Conservation (phyloP, 2,329 filamentous ascomycete species). For the Neonectria ditissima region DNA sequence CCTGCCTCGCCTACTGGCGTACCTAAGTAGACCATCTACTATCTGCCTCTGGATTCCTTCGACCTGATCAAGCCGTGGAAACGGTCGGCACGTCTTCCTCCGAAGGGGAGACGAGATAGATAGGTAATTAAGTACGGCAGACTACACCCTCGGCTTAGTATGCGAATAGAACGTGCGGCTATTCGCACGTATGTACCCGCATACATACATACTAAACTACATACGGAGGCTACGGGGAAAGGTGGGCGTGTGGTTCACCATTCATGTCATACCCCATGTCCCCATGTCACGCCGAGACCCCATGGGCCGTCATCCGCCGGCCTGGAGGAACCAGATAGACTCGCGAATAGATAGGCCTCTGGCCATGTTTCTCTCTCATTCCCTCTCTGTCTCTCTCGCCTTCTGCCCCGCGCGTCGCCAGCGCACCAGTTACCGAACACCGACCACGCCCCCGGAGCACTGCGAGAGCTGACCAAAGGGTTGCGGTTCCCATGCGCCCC, state of each 20-base stretch:
- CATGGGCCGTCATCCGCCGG: constrained; percentile 7
- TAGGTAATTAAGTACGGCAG: background rate
- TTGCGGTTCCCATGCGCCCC: constrained; percentile 27
- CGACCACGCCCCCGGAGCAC: constrained; percentile 19
- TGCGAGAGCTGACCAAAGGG: constrained; percentile 21
- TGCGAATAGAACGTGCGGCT: background rate
- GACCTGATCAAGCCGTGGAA: constrained; percentile 4
- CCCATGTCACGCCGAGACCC: constrained; percentile 20
- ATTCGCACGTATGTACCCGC: background rate
- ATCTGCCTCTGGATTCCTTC: constrained; percentile 8
- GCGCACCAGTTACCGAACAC: background rate
- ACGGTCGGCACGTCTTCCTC: constrained; percentile 24
- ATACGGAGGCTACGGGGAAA: constrained; percentile 1
- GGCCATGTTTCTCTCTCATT: background rate
- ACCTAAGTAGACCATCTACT: no score
- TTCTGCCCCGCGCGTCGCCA: constrained; percentile 7
- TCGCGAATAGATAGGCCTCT: background rate
- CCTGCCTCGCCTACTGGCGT: no score
- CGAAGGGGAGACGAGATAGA: background rate
- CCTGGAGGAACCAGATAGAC: constrained; percentile 2
- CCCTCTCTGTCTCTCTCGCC: constrained; percentile 2
- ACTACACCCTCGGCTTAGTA: background rate
- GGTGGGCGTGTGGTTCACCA: constrained; percentile 21
- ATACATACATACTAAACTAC: background rate
- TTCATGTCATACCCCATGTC: constrained; percentile 12